Evolutionary conservation across 441 rosid species (phyloP), one percentile per base, ranked within the genome.

Genomic region (Kokia cookei): DNA sequence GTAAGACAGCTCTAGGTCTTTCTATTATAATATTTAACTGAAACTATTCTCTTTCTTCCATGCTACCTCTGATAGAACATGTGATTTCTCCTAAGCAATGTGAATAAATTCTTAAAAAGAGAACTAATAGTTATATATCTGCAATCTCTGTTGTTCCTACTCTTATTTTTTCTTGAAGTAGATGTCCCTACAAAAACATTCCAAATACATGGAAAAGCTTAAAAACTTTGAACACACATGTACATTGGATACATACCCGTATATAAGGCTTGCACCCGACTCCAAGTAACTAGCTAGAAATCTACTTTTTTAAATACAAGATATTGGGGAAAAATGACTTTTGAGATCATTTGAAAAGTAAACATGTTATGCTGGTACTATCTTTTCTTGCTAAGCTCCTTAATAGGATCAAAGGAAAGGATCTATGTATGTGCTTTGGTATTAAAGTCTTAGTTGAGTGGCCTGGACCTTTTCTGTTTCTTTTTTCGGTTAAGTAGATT

Each of bases 1-100:
- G 99, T 96, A 89, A 83, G 91, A 72, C 32, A 14, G n/a, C 48
- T 63, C 66, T 58, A 43, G n/a, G 14, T 29, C 19, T 73, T 43
- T 65, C 29, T 77, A 63, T 24, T 65, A 55, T 15, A 64, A n/a
- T 32, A 42, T 72, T 42, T 72, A 14, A 8, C 62, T 59, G 65
- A 26, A 29, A 51, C 27, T n/a, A 29, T 7, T 67, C 72, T 50
- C 42, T 50, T 50, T 50, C 59, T 68, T 68, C 45, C 37, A 43
- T 42, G 66, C 57, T 32, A 24, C 60, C 54, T 40, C 15, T 55
- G 24, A 63, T 45, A 71, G 42, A 26, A 57, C 58, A 48, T 66
- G 66, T 45, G 12, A 45, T 42, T 24, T 45, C 40, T 47, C 71
- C 48, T 15, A n/a, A 68, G 43, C 26, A 48, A 48, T 67, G 58